These are phyloP conservation scores for Scedosporium dehoogii DNA, from an alignment of 2,329 filamentous ascomycete genomes.

Conservation along the genomic window DNA sequence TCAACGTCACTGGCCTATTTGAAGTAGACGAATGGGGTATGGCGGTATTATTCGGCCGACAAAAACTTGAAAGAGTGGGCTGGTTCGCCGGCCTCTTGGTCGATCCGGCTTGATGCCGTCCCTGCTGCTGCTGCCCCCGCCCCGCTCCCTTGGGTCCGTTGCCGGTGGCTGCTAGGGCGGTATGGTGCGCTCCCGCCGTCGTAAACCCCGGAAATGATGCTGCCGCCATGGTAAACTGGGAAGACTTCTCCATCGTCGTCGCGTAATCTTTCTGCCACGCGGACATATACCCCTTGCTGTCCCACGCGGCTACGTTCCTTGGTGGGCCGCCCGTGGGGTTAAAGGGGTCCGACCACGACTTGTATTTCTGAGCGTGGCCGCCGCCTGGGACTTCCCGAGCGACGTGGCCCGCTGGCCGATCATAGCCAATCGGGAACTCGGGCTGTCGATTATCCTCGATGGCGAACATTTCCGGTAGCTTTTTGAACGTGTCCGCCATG, in stretches of 20 bases:
- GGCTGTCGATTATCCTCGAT: slow-evolving; percentile 62
- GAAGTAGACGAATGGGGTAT: slow-evolving; percentile 6
- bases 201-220: slow-evolving; percentile 48
- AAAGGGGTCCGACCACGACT: background rate
- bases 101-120: slow-evolving; percentile 11
- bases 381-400: slow-evolving; percentile 12
- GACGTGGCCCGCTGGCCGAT: slow-evolving; percentile 17
- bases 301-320: background rate
- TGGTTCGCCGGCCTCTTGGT: slow-evolving; percentile 21
- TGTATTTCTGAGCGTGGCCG: slow-evolving; percentile 14
- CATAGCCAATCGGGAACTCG: slow-evolving; percentile 40
- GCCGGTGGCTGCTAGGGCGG: slow-evolving; percentile 23
- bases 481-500: slow-evolving; percentile 41
- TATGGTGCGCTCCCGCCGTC: slow-evolving; percentile 47
- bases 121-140: slow-evolving; percentile 12
- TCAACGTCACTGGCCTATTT: slow-evolving; percentile 7
- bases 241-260: slow-evolving; percentile 53
- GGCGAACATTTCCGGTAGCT: slow-evolving; percentile 41
- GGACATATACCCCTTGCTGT: slow-evolving; percentile 16
- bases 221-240: slow-evolving; percentile 49
- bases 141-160: slow-evolving; percentile 11
- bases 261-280: slow-evolving; percentile 34
- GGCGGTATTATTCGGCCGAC: slow-evolving; percentile 19
- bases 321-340: slow-evolving; percentile 12
- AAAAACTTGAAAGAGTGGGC: slow-evolving; percentile 30